Evolutionary conservation across 495 filamentous ascomycete species (phyloP).

Genomic region (Penicillium macrosclerotiorum): DNA sequence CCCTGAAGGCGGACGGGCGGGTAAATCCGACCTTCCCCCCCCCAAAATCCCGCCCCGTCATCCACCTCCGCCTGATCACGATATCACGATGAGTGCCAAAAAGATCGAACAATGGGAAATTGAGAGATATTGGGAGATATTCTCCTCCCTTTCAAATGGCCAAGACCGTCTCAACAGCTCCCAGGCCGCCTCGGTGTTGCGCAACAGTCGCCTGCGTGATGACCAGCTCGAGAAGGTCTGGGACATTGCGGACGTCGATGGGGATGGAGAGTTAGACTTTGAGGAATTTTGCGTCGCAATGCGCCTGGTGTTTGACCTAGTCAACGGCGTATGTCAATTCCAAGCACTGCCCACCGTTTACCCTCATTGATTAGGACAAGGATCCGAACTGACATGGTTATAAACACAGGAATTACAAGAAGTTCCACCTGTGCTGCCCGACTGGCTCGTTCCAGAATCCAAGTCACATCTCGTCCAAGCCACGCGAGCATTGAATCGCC

Average conservation of each 20-base stretch:
- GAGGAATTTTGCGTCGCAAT: conserved; percentile 99
- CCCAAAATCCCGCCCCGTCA: conserved; percentile 11
- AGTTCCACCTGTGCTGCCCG: conserved; percentile 78
- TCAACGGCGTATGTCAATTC: conserved; percentile 75
- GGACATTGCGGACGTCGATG: conserved; percentile 96
- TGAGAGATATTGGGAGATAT: conserved; percentile 99
- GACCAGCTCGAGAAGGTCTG: conserved; percentile 95
- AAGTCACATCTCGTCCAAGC: conserved; percentile 96
- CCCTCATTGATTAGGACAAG: neutral
- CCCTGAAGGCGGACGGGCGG: conserved; percentile 6
- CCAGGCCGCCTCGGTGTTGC: conserved; percentile 90
- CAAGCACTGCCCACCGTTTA: neutral
- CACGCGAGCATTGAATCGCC: conserved; percentile 72
- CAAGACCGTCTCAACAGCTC: conserved; percentile 81
- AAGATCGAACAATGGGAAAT: conserved; percentile 94
- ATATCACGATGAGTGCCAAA: conserved; percentile 63
- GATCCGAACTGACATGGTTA: neutral
- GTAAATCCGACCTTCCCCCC: conserved; percentile 10
- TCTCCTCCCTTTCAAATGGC: conserved; percentile 76
- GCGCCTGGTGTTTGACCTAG: conserved; percentile 92
- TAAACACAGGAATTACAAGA: conserved; percentile 74
- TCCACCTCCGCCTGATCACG: conserved; percentile 10
- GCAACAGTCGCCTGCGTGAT: conserved; percentile 90
- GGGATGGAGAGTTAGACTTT: conserved; percentile 95
- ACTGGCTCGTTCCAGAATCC: conserved; percentile 95